These are phyloP conservation scores for Eremomyces bilateralis DNA, from an alignment of 495 filamentous ascomycete genomes.

Conservation along the genomic window DNA sequence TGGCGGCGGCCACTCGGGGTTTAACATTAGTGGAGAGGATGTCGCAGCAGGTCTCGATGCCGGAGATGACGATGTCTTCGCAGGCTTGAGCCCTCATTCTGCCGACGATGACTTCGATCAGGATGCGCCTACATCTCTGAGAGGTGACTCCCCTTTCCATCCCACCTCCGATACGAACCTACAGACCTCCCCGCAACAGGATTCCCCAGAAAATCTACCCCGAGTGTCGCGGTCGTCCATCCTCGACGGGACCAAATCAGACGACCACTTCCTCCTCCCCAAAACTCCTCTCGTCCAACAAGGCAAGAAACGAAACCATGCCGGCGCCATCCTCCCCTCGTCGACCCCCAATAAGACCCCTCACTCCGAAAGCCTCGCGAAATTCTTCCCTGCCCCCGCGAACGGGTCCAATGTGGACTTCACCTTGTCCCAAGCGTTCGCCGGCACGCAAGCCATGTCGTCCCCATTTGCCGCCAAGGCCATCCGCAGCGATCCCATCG, in stretches of 20 bases:
- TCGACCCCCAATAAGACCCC: conserved; percentile 14
- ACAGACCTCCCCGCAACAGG: conserved; percentile 3
- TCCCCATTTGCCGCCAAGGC: conserved; percentile 17
- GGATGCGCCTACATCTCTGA: too few species aligned
- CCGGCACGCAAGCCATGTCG: conserved; percentile 20
- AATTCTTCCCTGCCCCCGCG: conserved; percentile 14
- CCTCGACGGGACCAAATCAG: too few species aligned
- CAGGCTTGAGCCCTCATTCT: not conserved
- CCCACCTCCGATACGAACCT: conserved; percentile 1
- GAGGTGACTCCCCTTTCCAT: too few species aligned
- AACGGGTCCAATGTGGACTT: conserved; percentile 9
- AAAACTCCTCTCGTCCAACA: conserved; percentile 17
- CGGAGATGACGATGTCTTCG: conserved; percentile 4
- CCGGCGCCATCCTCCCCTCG: conserved; percentile 17
- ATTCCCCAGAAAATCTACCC: conserved; percentile 2
- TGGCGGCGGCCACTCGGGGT: not conserved
- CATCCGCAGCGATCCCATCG: conserved; percentile 16
- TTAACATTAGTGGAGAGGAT: conserved; percentile 3
- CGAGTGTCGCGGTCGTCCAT: conserved; percentile 1
- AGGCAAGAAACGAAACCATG: conserved; percentile 16
- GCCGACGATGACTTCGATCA: conserved; percentile 2
- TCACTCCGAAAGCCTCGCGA: conserved; percentile 10
- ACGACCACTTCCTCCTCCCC: conserved; percentile 13
- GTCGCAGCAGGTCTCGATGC: conserved; percentile 1
- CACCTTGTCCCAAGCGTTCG: conserved; percentile 21